These are phyloP conservation scores for Suillus paluster DNA, from an alignment of 768 basidiomycete genomes.

Conservation along the genomic window DNA sequence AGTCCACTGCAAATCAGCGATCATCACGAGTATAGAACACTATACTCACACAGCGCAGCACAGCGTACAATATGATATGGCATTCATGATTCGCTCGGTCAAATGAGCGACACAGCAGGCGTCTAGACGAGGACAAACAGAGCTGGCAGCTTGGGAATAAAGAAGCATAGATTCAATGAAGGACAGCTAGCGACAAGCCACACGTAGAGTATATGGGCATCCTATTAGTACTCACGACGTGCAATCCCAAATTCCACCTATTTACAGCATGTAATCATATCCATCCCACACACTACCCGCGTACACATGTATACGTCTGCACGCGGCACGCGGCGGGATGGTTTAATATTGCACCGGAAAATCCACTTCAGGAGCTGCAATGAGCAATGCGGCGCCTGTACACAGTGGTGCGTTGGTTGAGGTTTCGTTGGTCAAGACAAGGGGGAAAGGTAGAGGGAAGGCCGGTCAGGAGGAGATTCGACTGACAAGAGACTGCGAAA, in stretches of 20 bases:
- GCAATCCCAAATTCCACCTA: background rate
- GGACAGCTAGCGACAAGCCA: too few relatives aligned
- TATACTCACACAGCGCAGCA: too few relatives aligned
- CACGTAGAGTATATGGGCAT: too few relatives aligned
- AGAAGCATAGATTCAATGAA: background rate
- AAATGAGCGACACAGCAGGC: too few relatives aligned
- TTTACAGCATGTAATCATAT: background rate
- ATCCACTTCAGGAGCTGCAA: slow-evolving; percentile 38
- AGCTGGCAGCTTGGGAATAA: background rate
- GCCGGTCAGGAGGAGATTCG: background rate
- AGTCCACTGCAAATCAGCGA: too few relatives aligned
- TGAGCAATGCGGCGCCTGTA: slow-evolving; percentile 35
- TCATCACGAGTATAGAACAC: too few relatives aligned
- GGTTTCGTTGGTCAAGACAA: background rate
- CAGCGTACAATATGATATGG: too few relatives aligned
- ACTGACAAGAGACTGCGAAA: background rate
- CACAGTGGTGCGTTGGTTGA: slow-evolving; percentile 30
- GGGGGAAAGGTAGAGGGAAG: background rate
- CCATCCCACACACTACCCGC: background rate
- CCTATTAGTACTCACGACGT: background rate
- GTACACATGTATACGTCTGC: background rate
- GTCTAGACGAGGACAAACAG: background rate
- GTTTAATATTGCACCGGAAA: slow-evolving; percentile 31
- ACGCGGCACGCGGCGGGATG: slow-evolving; percentile 4
- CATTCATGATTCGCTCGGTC: too few relatives aligned